Base-by-base conservation (phyloP, 352 stramenopile species). In the Pythium brachiatum region DNA sequence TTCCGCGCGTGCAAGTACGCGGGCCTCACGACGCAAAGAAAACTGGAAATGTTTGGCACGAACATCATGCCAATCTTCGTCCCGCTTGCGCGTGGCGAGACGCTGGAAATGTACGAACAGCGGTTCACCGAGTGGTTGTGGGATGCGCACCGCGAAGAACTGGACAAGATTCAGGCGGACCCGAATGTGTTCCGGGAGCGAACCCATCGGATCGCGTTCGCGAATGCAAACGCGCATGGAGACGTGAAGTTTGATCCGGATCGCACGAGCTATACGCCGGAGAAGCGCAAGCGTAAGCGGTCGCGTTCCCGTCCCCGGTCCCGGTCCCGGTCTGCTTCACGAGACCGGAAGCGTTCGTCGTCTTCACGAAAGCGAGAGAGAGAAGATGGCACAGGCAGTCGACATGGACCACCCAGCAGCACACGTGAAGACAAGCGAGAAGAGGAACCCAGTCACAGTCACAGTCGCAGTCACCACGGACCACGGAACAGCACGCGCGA, bases 71-170 rank as follows among this genome's bases (percentile, higher is more conserved):
- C 63, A 12, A 70, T 70, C 50, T 60, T 62, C 31, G 57, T 70
- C 41, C 63, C 56, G 25, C 43, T 70, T 8, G 56, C 56, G 25
- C 50, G 23, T 21, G 56, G 63, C 21, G 63, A 70, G 44, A 44
- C 52, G 8, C 25, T 53, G 16, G 9, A 26, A 7, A 25, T 53
- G 52, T 70, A 65, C 54, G 65, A 76, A 43, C 7, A 52, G 21
- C 44, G 58, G 18, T 66, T 73, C 36, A 3, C 56, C 5, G 53
- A 39, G 16, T 76, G 62, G 60, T 27, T 76, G 16, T 16, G 41
- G 59, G 2, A 20, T 0, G 50, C 43, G 9, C 38, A 43, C 6
- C 13, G 44, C 18, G 27, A 41, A 48, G 15, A 51, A 20, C 31
- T 70, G 26, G 5, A 38, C 4, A 62, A 68, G 0, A n/a, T 9